Percentiles rank a stretch among this genome's conserved stretches.
These are phyloP conservation scores for Luzula sylvatica DNA, from an alignment of 176 grass and related monocot genomes.

Conservation along the genomic window DNA sequence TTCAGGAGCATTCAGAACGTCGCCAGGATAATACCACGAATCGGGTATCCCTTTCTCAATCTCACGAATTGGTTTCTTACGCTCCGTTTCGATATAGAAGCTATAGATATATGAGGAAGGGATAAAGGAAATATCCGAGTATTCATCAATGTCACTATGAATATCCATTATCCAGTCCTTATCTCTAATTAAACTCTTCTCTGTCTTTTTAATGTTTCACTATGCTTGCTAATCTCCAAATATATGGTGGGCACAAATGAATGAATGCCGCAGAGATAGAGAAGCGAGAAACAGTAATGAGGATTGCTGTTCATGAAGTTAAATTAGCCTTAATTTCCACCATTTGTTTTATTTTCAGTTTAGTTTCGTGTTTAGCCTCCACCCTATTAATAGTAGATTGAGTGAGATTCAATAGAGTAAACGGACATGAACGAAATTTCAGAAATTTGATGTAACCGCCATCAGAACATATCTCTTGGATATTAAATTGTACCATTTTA, in stretches of 20 bases:
- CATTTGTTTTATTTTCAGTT: neutral
- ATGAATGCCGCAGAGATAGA: constrained; percentile 19
- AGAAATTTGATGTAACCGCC: neutral
- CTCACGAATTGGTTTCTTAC: constrained; percentile 9
- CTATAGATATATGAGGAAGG: neutral
- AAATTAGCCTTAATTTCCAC: constrained; percentile 15
- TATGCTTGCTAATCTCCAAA: constrained; percentile 2
- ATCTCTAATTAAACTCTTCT: neutral
- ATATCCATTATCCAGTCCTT: constrained; percentile 17
- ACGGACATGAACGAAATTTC: neutral
- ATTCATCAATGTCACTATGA: constrained; percentile 1
- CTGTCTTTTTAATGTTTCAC: neutral
- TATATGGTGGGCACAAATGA: constrained; percentile 14
- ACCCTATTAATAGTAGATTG: constrained; percentile 19
- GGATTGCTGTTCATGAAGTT: neutral
- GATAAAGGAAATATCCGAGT: constrained; percentile 7
- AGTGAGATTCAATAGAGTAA: neutral
- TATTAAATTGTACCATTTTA: neutral
- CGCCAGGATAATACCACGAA: constrained; percentile 24
- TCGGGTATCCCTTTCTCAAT: constrained; percentile 5
- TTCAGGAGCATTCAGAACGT: neutral
- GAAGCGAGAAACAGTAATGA: neutral
- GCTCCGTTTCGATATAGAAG: constrained; percentile 10
- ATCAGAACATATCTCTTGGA: neutral
- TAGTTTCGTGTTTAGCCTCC: neutral